Evolutionary conservation across 805 yeast species (phyloP).

Genomic region (Tetrapisispora namnaoensis): DNA sequence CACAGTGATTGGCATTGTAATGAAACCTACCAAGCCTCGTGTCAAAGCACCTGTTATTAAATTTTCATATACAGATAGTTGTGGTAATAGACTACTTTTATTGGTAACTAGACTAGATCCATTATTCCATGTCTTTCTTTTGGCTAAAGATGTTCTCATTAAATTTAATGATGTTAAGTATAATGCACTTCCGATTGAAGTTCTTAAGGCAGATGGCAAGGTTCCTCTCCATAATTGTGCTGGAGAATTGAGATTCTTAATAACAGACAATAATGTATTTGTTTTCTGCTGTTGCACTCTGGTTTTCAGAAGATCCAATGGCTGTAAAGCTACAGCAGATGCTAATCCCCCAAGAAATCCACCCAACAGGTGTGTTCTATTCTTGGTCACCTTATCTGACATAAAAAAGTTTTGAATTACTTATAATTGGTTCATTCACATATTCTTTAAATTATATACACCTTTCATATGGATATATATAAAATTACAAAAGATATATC

Average conservation of each 20-base stretch:
- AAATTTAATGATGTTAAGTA: slow-evolving; percentile 66
- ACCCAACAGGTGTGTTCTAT: slow-evolving; percentile 47
- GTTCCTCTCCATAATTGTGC: slow-evolving; percentile 84
- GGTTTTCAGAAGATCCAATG: slow-evolving; percentile 82
- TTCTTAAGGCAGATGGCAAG: slow-evolving; percentile 78
- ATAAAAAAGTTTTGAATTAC: not conserved
- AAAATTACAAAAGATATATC: too few species aligned
- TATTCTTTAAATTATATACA: too few species aligned
- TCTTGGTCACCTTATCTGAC: slow-evolving; percentile 5
- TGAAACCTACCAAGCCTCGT: slow-evolving; percentile 69
- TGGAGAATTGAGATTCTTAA: slow-evolving; percentile 34
- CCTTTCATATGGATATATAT: too few species aligned
- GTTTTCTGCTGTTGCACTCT: slow-evolving; percentile 57
- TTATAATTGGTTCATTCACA: not conserved
- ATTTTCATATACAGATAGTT: slow-evolving; percentile 59
- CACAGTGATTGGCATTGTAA: slow-evolving; percentile 92
- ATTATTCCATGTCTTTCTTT: slow-evolving; percentile 1
- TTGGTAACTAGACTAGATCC: not conserved
- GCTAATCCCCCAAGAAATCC: slow-evolving; percentile 82
- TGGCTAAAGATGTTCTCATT: slow-evolving; percentile 41
- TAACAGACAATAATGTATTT: slow-evolving; percentile 23
- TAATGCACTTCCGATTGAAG: slow-evolving; percentile 83
- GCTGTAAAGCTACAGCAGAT: slow-evolving; percentile 74
- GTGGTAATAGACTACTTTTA: slow-evolving; percentile 48
- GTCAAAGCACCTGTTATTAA: slow-evolving; percentile 67